Percentiles rank a stretch among this genome's conserved stretches.
These are phyloP conservation scores for Kazachstania psychrophila DNA, from an alignment of 805 yeast species.

Conservation along the genomic window DNA sequence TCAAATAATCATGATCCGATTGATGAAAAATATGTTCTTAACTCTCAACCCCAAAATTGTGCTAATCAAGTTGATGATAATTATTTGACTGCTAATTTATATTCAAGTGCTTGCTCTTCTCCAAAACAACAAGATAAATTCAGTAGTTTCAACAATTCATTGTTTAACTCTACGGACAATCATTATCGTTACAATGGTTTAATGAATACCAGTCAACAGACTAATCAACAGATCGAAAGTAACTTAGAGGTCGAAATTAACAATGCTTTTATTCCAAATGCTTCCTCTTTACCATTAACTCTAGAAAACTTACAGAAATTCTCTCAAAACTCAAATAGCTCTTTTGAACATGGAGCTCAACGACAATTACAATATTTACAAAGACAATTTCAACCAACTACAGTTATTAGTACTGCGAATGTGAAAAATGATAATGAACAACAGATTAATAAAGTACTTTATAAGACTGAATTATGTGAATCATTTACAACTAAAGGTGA, in stretches of 20 bases:
- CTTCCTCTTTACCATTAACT: constrained; percentile 22
- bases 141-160: background rate
- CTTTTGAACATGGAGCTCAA: background rate
- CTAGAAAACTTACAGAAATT: constrained; percentile 24
- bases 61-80: background rate
- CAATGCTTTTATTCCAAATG: constrained; percentile 15
- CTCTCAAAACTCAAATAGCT: constrained; percentile 1
- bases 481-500: constrained; percentile 58
- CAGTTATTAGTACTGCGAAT: too few species aligned
- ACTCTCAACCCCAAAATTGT: background rate
- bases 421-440: constrained; percentile 2
- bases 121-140: constrained; percentile 1
- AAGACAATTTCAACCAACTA: too few species aligned
- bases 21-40: too few species aligned
- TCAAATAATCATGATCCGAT: constrained; percentile 11
- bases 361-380: constrained; percentile 1
- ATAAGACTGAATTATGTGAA: constrained; percentile 85
- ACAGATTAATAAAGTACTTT: constrained; percentile 51
- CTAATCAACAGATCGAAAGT: background rate
- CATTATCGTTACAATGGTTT: background rate
- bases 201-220: background rate
- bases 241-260: constrained; percentile 25
- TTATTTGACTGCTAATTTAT: background rate
- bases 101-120: background rate
- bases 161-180: background rate